Conservation (phyloP, 208 protist genomes). For the Phytomonas francai region DNA sequence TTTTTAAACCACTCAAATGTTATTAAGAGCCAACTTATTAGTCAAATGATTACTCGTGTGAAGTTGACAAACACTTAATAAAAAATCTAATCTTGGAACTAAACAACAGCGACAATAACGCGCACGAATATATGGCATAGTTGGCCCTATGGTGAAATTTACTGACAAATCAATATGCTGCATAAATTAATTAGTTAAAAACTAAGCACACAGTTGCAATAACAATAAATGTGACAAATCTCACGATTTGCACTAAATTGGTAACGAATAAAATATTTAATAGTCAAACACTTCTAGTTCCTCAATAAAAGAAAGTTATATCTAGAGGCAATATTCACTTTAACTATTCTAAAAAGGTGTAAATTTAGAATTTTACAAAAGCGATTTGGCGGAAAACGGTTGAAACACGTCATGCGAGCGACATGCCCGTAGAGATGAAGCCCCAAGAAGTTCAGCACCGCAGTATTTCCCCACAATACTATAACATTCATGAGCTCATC, state of each 20-base stretch:
- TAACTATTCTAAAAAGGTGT: not conserved
- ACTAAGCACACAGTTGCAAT: not conserved
- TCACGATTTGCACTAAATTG: not conserved
- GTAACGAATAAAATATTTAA: not conserved
- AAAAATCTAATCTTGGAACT: not conserved
- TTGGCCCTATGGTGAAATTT: not conserved
- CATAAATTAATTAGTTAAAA: not conserved
- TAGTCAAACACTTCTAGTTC: not conserved
- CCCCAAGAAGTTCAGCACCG: not conserved
- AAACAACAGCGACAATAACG: not conserved
- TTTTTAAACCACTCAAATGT: not conserved
- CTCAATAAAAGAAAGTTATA: not conserved
- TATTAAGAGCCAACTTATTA: not conserved
- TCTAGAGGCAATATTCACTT: constrained; percentile 4
- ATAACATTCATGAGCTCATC: not conserved
- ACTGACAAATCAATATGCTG: not conserved
- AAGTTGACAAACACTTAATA: not conserved
- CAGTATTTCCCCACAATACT: not conserved
- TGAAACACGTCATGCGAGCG: not conserved
- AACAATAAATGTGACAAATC: constrained; percentile 5
- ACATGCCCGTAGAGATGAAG: not conserved
- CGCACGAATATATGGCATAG: not conserved
- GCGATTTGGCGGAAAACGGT: not conserved
- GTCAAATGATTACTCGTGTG: not conserved
- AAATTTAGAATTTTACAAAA: constrained; percentile 3